phyloP scores from a whole-genome alignment of 441 rosid genomes.

The Populus tomentosa region DNA sequence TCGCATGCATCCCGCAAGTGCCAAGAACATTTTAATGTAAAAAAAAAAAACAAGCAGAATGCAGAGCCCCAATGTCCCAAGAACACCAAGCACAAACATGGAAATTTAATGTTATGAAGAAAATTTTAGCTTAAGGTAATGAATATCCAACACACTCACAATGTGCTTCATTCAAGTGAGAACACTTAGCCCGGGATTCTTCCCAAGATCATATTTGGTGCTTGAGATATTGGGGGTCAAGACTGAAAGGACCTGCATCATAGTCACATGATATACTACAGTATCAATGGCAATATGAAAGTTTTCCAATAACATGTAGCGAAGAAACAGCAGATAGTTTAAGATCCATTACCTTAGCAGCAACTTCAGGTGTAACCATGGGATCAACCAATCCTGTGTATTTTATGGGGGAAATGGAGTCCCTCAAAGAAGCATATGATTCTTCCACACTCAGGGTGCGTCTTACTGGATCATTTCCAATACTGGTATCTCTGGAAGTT shows the following conservation, averaged over 20 bases:
- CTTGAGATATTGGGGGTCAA: constrained; percentile 75
- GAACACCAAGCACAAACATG: no score
- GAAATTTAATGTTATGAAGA: not conserved
- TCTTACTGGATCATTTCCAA: constrained; percentile 36
- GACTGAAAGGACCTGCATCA: constrained; percentile 64
- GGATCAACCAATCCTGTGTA: constrained; percentile 60
- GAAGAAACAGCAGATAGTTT: not conserved
- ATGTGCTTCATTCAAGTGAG: no score
- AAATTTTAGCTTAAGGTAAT: not conserved
- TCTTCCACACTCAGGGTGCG: constrained; percentile 47
- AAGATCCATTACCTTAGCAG: constrained; percentile 50
- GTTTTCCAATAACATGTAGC: not conserved
- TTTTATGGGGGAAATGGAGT: constrained; percentile 56
- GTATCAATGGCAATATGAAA: constrained; percentile 4
- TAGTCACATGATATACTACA: constrained; percentile 14
- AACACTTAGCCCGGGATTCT: constrained; percentile 51
- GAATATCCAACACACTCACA: not conserved
- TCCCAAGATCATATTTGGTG: constrained; percentile 64
- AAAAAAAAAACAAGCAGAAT: no score
- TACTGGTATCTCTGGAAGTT: constrained; percentile 40
- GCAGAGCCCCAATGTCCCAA: no score
- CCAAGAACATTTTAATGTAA: not conserved
- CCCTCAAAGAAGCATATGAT: constrained; percentile 61
- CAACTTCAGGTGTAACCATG: constrained; percentile 60
- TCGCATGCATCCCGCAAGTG: not conserved